Evolutionary conservation across 1,284 basidiomycete genomes (phyloP), one percentile per base, ranked within the genome.

Genomic region (Apiotrichum porosum): DNA sequence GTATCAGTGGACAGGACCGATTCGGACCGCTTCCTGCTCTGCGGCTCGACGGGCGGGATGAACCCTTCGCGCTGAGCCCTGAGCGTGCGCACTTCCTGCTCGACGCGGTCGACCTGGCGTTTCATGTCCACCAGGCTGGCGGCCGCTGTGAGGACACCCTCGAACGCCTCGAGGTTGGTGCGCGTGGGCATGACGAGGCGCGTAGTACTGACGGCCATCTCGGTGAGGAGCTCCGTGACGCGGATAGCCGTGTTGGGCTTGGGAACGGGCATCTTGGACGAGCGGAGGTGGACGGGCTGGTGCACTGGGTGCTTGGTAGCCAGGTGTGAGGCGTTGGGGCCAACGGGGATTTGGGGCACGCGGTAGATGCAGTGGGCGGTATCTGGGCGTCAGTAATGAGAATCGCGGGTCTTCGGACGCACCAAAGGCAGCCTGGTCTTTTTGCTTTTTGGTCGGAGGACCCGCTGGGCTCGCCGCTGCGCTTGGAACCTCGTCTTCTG

Each of bases 131-230:
- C 78, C 58, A 95, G 72, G 15, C 81, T 76, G 3, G 79, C 78
- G 0, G 87, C 81, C 1, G 86, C 82, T 5, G 83, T 81, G 24
- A 93, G 66, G 14, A 95, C 72, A 5, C 77, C 75, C 54, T 93
- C 89, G 30, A 90, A 77, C 54, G 80, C 81, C 42, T 80, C 77
- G 44, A 84, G 77, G 57, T 89, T 94, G 23, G 83, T 81, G 28
- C 82, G 79, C 2, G 92, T 94, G 14, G 92, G 91, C 89, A 95
- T 94, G 56, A 93, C 85, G 43, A 95, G 79, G 13, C 85, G 81
- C 15, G 78, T 78, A 52, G 83, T 78, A n/a, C 78, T 80, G 31
- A 93, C 75, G 13, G 84, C 84, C 15, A 92, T 77, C 68, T 94
- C 88, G 15, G 78, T 71, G 19, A 95, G 78, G 14, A 84, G 78